A percentile compares a stretch with the other conserved stretches of the same genome.
Evolutionary conservation across 106 monocot species (phyloP).

Genomic region (Dioscorea dumetorum): DNA sequence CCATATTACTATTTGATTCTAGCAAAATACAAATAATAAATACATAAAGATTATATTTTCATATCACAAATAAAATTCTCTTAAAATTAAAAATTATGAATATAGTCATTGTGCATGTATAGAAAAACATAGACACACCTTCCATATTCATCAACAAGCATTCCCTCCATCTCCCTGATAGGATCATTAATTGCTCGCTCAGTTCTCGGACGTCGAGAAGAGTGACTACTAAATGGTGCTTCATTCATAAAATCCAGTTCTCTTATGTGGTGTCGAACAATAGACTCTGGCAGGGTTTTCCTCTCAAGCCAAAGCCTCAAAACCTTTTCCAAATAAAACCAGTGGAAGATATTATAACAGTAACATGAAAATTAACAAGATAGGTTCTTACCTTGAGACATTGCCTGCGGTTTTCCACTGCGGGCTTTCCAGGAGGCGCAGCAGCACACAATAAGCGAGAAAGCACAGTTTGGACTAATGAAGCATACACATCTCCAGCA

Average conservation of each 20-base stretch:
- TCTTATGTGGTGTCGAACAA: conserved; percentile 61
- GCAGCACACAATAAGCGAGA: conserved; percentile 64
- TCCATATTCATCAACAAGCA: conserved; percentile 99
- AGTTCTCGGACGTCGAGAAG: conserved; percentile 58
- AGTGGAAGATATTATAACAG: background rate
- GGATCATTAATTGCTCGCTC: conserved; percentile 91
- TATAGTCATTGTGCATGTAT: background rate
- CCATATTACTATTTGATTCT: too few relatives aligned
- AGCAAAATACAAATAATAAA: too few relatives aligned
- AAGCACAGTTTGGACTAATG: conserved; percentile 68
- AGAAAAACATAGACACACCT: conserved; percentile 33
- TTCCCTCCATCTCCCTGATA: conserved; percentile 89
- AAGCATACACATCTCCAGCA: conserved; percentile 66
- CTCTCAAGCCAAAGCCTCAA: conserved; percentile 93
- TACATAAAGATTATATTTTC: too few relatives aligned
- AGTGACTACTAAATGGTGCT: conserved; percentile 38
- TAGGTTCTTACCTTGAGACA: conserved; percentile 75
- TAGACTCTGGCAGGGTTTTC: conserved; percentile 71
- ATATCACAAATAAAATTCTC: too few relatives aligned
- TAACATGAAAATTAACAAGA: background rate
- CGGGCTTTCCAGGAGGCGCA: conserved; percentile 81
- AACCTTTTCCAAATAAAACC: conserved; percentile 38
- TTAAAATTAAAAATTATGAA: too few relatives aligned
- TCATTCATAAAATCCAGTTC: conserved; percentile 72
- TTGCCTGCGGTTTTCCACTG: conserved; percentile 82